These are phyloP conservation scores for Cryptococcus hybrid DNA, from an alignment of 1,284 basidiomycete species.

Conservation along the genomic window DNA sequence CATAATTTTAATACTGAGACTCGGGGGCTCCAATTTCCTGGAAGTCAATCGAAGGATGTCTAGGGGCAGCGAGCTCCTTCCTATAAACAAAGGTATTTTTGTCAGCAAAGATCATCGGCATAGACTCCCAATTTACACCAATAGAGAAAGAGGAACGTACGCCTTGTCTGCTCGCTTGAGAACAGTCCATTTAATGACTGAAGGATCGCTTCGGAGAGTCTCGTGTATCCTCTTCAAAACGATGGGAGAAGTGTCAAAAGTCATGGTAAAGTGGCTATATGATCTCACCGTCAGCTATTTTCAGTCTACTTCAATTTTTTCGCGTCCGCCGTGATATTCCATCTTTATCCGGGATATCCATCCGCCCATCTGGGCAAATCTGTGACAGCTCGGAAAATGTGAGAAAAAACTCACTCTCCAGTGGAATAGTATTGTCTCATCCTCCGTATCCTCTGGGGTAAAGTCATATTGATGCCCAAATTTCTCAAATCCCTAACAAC, in stretches of 20 bases:
- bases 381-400: no score
- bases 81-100: conserved; percentile 1
- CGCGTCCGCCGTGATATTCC: neutral
- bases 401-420: conserved; percentile 46
- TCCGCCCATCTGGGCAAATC: no score
- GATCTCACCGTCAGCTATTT: neutral
- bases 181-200: conserved; percentile 36
- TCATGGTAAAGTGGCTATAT: conserved; percentile 47
- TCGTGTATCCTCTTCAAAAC: conserved; percentile 44
- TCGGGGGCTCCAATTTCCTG: conserved; percentile 5
- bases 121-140: neutral
- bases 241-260: conserved; percentile 48
- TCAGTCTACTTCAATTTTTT: neutral
- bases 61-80: conserved; percentile 17
- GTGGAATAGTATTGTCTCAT: conserved; percentile 47
- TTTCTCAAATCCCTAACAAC: conserved; percentile 46
- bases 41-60: conserved; percentile 15
- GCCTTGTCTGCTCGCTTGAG: conserved; percentile 37
- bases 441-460: conserved; percentile 43
- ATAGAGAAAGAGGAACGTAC: conserved; percentile 20
- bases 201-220: conserved; percentile 43
- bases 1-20: neutral
- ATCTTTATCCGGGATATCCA: no score
- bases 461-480: conserved; percentile 38
- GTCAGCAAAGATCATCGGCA: neutral